Base-by-base conservation (phyloP, 805 yeast species). In the Candida boidinii region DNA sequence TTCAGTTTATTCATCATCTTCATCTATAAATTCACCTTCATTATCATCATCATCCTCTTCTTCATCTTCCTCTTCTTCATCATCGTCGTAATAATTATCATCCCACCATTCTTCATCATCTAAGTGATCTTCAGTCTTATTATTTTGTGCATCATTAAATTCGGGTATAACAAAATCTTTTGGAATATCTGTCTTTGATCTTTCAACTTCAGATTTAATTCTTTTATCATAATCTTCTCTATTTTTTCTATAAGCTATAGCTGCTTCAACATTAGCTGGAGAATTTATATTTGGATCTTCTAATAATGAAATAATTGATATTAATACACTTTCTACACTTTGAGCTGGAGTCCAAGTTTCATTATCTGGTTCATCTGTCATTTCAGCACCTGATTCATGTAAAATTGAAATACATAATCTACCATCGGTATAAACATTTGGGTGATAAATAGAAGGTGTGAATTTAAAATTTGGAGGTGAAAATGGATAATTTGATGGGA, bases 181-280 rank as follows among this genome's bases (percentile, higher is more conserved):
- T 14, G 98, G 98, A 34, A 90, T 83, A 54, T 85, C 88, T 37
- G 74, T 73, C 51, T 78, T 80, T 24, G 94, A 81, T 46, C 83
- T 67, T 48, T 76, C 81, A 24, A 88, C 96, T 48, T 87, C 95
- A 44, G 74, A 73, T 39, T 71, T 68, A 4, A 88, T 92, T 53
- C 80, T 76, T 51, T 74, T 77, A 53, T 75, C 74, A 62, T 87
- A 90, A 33, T 76, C 79, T 19, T 79, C 87, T 19, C 81, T 78
- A 56, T 83, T 77, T 49, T 84, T 85, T 48, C 94, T 71, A 72
- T 85, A 88, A 45, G 84, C 86, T 23, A 90, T 84, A n/a, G 95
- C 86, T 7, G 98, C 98, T 54, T 90, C 97, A 29, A 92, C 88
- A 56, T 90, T 90, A 5, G 98, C 98, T 10, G 98, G 97, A 5